phyloP scores from a whole-genome alignment of 2,329 filamentous ascomycete species.

The Fusarium sp. region DNA sequence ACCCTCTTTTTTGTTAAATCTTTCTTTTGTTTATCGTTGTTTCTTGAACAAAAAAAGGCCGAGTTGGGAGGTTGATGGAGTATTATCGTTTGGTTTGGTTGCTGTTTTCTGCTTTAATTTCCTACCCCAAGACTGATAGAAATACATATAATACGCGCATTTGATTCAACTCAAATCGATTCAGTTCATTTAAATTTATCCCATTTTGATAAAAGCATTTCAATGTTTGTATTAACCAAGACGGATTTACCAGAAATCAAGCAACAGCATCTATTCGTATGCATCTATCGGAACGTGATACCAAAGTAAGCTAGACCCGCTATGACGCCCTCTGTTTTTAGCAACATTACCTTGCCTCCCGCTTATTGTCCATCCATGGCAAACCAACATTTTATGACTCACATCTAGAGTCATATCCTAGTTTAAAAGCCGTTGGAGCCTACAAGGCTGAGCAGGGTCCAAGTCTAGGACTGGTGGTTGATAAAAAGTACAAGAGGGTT shows the following conservation, averaged over 20 bases:
- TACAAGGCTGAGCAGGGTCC: neutral
- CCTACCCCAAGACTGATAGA: neutral
- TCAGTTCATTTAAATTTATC: too few species aligned
- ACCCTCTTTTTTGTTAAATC: neutral
- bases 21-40: neutral
- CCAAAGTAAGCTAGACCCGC: neutral
- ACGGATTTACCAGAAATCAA: neutral
- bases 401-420: neutral
- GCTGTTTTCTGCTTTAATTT: neutral
- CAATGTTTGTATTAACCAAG: neutral
- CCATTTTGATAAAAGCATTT: too few species aligned
- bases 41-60: neutral
- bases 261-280: neutral
- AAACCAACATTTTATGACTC: neutral
- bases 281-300: neutral
- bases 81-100: neutral
- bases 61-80: neutral
- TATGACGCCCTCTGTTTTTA: slow-evolving; percentile 4
- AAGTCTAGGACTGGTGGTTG: neutral
- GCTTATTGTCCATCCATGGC: neutral
- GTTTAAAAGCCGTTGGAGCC: neutral
- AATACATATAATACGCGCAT: neutral
- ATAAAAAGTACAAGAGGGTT: neutral
- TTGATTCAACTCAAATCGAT: neutral
- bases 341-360: neutral